Conservation (phyloP, 352 stramenopile species). For the Globisporangium splendens region DNA sequence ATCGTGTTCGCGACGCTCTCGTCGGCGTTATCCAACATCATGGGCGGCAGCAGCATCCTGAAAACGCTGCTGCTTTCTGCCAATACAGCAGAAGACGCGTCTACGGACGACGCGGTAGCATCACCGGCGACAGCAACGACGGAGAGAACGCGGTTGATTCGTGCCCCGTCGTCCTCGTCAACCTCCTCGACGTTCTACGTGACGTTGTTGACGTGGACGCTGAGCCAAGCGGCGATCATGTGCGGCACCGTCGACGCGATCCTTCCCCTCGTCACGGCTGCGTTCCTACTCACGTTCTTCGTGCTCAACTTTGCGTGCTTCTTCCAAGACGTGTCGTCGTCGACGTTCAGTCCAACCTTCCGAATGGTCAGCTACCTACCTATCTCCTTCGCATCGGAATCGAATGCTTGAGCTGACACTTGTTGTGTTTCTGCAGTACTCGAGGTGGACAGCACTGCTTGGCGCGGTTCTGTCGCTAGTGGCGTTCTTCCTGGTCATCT, state of each 20-base stretch:
- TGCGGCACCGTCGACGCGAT: slow-evolving; percentile 39
- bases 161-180: not conserved
- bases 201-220: slow-evolving; percentile 20
- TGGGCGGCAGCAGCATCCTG: slow-evolving; percentile 22
- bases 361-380: slow-evolving; percentile 29
- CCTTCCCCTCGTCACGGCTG: slow-evolving; percentile 37
- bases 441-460: slow-evolving; percentile 42
- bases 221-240: slow-evolving; percentile 29
- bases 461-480: slow-evolving; percentile 38
- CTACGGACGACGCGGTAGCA: too few relatives aligned
- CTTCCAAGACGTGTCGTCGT: slow-evolving; percentile 42
- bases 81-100: too few relatives aligned
- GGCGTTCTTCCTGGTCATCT: slow-evolving; percentile 45
- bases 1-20: slow-evolving; percentile 39
- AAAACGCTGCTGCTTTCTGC: slow-evolving; percentile 1
- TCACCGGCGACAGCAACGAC: not conserved
- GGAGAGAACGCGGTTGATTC: too few relatives aligned
- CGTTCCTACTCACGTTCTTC: slow-evolving; percentile 44
- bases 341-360: slow-evolving; percentile 33
- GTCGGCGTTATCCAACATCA: slow-evolving; percentile 46
- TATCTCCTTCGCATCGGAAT: not conserved
- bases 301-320: slow-evolving; percentile 56
- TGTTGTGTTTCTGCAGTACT: slow-evolving; percentile 27
- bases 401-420: not conserved
- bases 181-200: not conserved